Evolutionary conservation across 495 filamentous ascomycete genomes (phyloP).

Genomic region (Tuber magnatum): DNA sequence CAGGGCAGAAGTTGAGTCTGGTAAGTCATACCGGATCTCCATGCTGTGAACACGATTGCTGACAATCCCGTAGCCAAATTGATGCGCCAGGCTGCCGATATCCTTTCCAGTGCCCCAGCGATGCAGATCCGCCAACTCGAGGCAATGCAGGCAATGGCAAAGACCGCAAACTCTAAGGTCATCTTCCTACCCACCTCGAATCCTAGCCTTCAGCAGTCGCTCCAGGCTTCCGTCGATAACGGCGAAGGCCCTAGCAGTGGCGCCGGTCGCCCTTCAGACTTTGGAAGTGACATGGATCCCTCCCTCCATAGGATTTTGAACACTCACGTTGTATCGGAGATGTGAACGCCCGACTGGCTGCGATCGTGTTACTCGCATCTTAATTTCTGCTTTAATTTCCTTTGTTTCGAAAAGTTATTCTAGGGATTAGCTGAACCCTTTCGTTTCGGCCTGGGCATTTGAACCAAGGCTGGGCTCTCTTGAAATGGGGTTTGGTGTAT

Average conservation of each 20-base stretch:
- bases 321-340: conserved; percentile 76
- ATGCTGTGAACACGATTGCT: background rate
- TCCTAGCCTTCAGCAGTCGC: conserved; percentile 45
- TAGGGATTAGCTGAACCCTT: background rate
- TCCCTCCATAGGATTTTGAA: conserved; percentile 80
- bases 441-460: background rate
- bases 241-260: conserved; percentile 40
- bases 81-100: conserved; percentile 97
- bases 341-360: conserved; percentile 46
- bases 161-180: conserved; percentile 89
- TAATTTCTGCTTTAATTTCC: background rate
- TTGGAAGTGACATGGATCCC: conserved; percentile 45
- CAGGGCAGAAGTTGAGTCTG: conserved; percentile 90
- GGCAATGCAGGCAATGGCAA: conserved; percentile 99
- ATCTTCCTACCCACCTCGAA: conserved; percentile 71
- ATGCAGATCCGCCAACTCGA: conserved; percentile 99
- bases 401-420: background rate
- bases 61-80: conserved; percentile 51
- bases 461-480: background rate
- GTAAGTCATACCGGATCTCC: conserved; percentile 37
- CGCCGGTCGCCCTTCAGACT: conserved; percentile 47
- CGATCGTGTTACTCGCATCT: background rate
- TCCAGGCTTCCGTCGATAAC: conserved; percentile 51
- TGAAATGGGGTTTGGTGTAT: background rate
- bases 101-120: conserved; percentile 81